Base-by-base conservation (phyloP, 192 early-diverging fungal species). In the Lobulomyces angularis region DNA sequence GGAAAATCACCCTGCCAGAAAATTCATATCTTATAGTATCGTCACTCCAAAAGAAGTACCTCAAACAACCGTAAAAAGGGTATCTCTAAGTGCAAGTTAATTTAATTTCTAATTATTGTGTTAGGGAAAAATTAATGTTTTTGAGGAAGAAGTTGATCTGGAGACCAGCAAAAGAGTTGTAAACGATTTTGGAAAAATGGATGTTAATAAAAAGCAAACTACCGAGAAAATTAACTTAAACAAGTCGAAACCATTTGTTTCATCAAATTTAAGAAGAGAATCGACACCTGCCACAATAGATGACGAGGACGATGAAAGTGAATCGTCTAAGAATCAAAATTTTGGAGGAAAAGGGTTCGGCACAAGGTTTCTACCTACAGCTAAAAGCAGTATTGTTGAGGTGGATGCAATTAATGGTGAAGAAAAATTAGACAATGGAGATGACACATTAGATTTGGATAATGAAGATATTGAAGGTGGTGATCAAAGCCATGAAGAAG, bases 71-170 rank as follows among this genome's bases (percentile, higher is more conserved):
- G 22, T 35, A 40, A 3, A 37, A 3, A 5, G 32, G 24, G 28
- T 3, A 24, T 14, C 5, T 14, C 18, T 14, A 35, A 34, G 8
- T 24, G 20, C 17, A 32, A 14, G 9, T 39, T 27, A 28, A 37
- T 45, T 2, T 27, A 32, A 18, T n/a, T 25, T 16, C 44, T 27
- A 34, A 24, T 16, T 32, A 48, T 33, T 49, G 28, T 23, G 22
- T 3, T 58, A 80, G 73, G 77, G 77, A 17, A 71, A 55, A 4
- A 83, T 85, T 20, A 79, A 83, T 40, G 80, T 63, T 11, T 81
- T 68, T 27, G 78, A 80, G 27, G 81, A 83, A 43, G 71, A 78
- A 33, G 61, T 82, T 27, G 80, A 81, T 45, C 38, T 80, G 54
- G 78, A 71, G 12, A 61, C 59, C 14, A n/a, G n/a, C n/a, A n/a